Conservation (phyloP, 805 yeast species). For the Hemisphaericaspora nanyangensis region DNA sequence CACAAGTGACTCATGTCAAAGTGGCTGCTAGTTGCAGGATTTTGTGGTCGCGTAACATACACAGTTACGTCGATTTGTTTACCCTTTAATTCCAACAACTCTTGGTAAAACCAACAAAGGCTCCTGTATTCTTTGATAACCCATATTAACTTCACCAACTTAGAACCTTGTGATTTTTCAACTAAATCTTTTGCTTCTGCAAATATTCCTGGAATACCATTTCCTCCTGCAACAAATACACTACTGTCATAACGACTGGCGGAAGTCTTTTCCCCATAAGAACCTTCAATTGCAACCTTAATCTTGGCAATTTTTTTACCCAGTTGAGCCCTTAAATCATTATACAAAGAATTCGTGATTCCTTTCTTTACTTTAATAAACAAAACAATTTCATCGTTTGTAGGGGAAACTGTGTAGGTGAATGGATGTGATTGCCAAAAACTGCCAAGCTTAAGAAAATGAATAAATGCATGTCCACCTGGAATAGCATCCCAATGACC, state of each 20-base stretch:
- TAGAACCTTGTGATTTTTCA: slow-evolving; percentile 1
- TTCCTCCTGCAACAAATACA: slow-evolving; percentile 39
- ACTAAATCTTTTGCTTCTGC: slow-evolving; percentile 26
- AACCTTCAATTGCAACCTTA: slow-evolving; percentile 35
- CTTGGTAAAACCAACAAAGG: slow-evolving; percentile 46
- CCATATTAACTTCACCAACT: slow-evolving; percentile 54
- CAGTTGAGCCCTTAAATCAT: slow-evolving; percentile 15
- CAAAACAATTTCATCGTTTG: slow-evolving; percentile 20
- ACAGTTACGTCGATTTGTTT: slow-evolving; percentile 22
- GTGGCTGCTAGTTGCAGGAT: slow-evolving; percentile 30
- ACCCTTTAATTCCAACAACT: slow-evolving; percentile 23
- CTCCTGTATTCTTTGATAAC: slow-evolving; percentile 50
- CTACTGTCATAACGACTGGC: slow-evolving; percentile 24
- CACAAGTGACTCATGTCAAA: slow-evolving; percentile 15
- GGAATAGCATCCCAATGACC: slow-evolving; percentile 52
- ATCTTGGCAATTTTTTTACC: slow-evolving; percentile 10
- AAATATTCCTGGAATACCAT: slow-evolving; percentile 39
- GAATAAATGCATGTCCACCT: slow-evolving; percentile 62
- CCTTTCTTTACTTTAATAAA: slow-evolving; percentile 35
- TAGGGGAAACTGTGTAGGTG: slow-evolving; percentile 32
- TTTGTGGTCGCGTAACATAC: slow-evolving; percentile 24
- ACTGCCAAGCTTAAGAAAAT: slow-evolving; percentile 40
- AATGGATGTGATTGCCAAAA: slow-evolving; percentile 73
- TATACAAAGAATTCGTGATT: slow-evolving; percentile 21
- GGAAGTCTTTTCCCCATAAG: slow-evolving; percentile 35